phyloP scores from a whole-genome alignment of 805 yeast species.

The Yamadazyma kitorensis region DNA sequence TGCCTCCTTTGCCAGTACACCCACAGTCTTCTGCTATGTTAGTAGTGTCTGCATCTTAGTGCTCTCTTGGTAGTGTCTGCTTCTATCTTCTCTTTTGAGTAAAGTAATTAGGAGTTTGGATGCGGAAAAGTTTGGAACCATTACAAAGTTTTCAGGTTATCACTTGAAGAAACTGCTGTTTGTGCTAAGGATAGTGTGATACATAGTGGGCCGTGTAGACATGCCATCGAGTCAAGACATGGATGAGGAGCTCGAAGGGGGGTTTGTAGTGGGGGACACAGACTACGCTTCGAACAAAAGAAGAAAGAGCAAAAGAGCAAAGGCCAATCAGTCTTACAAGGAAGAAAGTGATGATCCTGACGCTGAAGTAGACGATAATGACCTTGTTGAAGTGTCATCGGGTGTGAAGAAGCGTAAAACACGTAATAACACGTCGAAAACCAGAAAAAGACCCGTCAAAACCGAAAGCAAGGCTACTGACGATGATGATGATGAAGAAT shows the following conservation, averaged over 20 bases:
- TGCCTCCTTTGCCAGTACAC: too few relatives aligned
- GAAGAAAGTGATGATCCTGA: slow-evolving; percentile 23
- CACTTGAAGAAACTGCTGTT: too few relatives aligned
- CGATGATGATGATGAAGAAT: slow-evolving; percentile 23
- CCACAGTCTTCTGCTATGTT: too few relatives aligned
- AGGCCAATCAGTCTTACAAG: slow-evolving; percentile 19
- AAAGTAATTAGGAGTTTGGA: too few relatives aligned
- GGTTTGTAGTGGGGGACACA: slow-evolving; percentile 41
- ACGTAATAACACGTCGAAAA: slow-evolving; percentile 12
- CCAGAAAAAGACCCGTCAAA: slow-evolving; percentile 6
- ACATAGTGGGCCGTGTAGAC: neutral
- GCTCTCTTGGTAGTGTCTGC: too few relatives aligned
- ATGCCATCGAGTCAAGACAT: slow-evolving; percentile 9
- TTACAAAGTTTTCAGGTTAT: too few relatives aligned
- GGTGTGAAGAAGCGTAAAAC: slow-evolving; percentile 12
- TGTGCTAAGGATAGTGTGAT: too few relatives aligned
- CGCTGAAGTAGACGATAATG: slow-evolving; percentile 14
- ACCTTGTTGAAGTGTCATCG: slow-evolving; percentile 8
- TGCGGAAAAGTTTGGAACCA: too few relatives aligned
- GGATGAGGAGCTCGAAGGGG: slow-evolving; percentile 27
- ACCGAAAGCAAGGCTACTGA: slow-evolving; percentile 11
- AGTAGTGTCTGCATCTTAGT: too few relatives aligned
- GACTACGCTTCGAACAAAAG: slow-evolving; percentile 19
- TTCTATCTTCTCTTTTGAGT: too few relatives aligned
- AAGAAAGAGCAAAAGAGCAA: slow-evolving; percentile 15